Evolutionary conservation across 805 yeast genomes (phyloP), one percentile per base, ranked within the genome.

Genomic region (Ogataea paraovalis): DNA sequence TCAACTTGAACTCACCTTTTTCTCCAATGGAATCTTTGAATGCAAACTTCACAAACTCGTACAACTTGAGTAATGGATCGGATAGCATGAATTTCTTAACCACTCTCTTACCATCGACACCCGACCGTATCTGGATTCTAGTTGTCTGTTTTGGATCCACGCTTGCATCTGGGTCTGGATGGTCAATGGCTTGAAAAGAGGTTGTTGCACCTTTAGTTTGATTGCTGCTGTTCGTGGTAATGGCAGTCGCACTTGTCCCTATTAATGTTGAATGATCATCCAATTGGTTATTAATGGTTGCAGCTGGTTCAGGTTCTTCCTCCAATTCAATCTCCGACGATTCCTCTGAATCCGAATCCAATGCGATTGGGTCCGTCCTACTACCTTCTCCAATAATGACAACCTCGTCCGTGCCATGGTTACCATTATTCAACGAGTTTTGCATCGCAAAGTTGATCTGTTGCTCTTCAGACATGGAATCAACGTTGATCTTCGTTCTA

Each of bases 61-160:
- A 94, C 1, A 94, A 64, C 1, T 62, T 65, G 3, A 70, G 49
- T 0, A 94, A 88, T 3, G 74, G 70, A 53, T 87, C 96, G 3
- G 68, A 63, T 10, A 76, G 58, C 8, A 68, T 66, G 56, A 92
- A 86, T 48, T 87, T 77, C 50, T 88, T 83, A 10, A 92, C 84
- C 12, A 84, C 68, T 48, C 97, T 74, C 41, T 82, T 76, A n/a
- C 98, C 97, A 58, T 84, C 88, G 14, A 56, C 50, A 16, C 91
- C 94, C 25, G 87, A 77, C 49, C 97, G 74, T n/a, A 94, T 76
- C 66, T 94, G 98, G 22, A 94, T 78, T 57, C 97, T 73, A 0
- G 97, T 87, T 6, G 74, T 69, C 0, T 82, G 72, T 7, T 72
- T 66, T 0, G 79, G 76, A 10, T 76, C 82, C 3, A 48, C 37